phyloP scores from a whole-genome alignment of 805 yeast species.

The Cyberlindnera americana region DNA sequence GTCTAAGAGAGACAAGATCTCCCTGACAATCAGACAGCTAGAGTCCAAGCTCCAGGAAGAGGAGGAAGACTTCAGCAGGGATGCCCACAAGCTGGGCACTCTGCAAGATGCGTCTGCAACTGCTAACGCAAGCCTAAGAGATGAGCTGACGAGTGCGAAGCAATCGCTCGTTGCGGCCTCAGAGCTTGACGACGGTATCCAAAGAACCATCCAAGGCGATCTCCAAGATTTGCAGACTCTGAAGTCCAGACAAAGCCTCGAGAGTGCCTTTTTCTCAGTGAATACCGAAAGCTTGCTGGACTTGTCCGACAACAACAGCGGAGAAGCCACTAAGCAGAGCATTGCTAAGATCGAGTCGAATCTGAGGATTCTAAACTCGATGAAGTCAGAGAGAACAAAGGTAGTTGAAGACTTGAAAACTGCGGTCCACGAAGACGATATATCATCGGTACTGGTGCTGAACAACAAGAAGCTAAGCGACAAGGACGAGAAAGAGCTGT shows the following conservation, averaged over 20 bases:
- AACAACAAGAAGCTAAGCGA: slow-evolving; percentile 47
- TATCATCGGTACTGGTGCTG: slow-evolving; percentile 67
- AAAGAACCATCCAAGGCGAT: slow-evolving; percentile 42
- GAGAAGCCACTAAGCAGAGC: slow-evolving; percentile 29
- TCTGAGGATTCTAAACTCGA: slow-evolving; percentile 55
- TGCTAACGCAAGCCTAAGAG: slow-evolving; percentile 43
- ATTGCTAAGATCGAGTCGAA: slow-evolving; percentile 52
- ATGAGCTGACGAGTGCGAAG: slow-evolving; percentile 54
- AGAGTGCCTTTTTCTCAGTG: slow-evolving; percentile 17
- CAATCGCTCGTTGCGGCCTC: slow-evolving; percentile 60
- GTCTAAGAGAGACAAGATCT: slow-evolving; percentile 35
- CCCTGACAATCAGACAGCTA: slow-evolving; percentile 32
- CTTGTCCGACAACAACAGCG: slow-evolving; percentile 49
- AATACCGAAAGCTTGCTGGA: slow-evolving; percentile 55
- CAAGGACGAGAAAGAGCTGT: slow-evolving; percentile 55
- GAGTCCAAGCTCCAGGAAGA: slow-evolving; percentile 35
- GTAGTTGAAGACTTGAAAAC: slow-evolving; percentile 63
- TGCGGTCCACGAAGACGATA: slow-evolving; percentile 77
- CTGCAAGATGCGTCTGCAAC: slow-evolving; percentile 34
- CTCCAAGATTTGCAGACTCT: slow-evolving; percentile 42
- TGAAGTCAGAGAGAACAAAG: slow-evolving; percentile 61
- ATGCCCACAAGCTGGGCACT: slow-evolving; percentile 34
- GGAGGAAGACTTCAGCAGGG: slow-evolving; percentile 31
- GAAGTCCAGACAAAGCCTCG: slow-evolving; percentile 38
- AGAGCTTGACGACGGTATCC: slow-evolving; percentile 52